Evolutionary conservation across 768 basidiomycete species (phyloP), one percentile per base, ranked within the genome.

Genomic region (Udeniomyces megalosporus): DNA sequence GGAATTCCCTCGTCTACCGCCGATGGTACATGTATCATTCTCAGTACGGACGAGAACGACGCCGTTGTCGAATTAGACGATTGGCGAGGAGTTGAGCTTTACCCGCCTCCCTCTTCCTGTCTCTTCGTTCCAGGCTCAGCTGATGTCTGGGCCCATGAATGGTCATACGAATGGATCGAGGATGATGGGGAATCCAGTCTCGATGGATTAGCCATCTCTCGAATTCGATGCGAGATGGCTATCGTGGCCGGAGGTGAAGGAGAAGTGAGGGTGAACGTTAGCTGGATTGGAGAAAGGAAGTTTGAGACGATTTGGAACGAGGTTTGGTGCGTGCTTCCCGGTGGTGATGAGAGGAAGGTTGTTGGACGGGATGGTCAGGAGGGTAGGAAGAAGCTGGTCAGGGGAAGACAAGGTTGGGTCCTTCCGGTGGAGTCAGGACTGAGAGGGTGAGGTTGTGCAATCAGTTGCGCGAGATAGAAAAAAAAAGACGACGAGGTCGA

Each of bases 1-100:
- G 73, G 72, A 22, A 61, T 70, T 3, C 60, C 67, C 0, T 44
- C 72, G 45, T 69, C 68, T 4, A 70, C 69, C 14, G 52, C 65
- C 17, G 70, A 71, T 55, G 73, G 73, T 12, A 69, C 70, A 0
- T 66, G 69, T 32, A 67, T 69, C 24, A 69, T 70, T 34, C 69
- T 69, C 12, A 17, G 17, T 17, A 17, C 8, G 38, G 10, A 42
- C 17, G 38, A 17, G 10, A 42, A 42, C 38, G 17, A 42, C 8
- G 72, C 71, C 26, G 56, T 72, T 8, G 72, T 73, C 15, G 70
- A 66, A 1, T 62, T 74, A n/a, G 73, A 74, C 52, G 71, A 73
- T 55, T 74, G 69, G 69, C 51, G 73, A 58, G 73, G 72, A 1
- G 66, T 72, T 38, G 68, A 70, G 62, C 69, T 73, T 34, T 74